Evolutionary conservation across 768 basidiomycete genomes (phyloP).

Genomic region (Lentinus tigrinus): DNA sequence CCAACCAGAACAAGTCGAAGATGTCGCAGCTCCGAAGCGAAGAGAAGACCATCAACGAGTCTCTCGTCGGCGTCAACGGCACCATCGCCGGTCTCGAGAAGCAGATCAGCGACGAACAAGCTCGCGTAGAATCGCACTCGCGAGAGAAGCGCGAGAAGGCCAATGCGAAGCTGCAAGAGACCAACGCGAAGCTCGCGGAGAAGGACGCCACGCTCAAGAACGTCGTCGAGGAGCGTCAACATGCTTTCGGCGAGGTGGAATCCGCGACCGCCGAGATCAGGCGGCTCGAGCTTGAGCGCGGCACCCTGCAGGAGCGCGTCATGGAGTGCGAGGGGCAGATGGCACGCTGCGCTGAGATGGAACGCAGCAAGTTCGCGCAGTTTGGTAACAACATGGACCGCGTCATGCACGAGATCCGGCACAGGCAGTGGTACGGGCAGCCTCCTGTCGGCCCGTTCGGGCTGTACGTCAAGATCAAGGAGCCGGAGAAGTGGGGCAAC

Average conservation of each 20-base stretch:
- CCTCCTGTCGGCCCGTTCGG: slow-evolving; percentile 81
- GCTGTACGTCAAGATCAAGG: slow-evolving; percentile 68
- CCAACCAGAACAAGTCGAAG: slow-evolving; percentile 45
- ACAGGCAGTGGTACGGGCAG: slow-evolving; percentile 61
- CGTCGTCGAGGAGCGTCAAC: slow-evolving; percentile 1
- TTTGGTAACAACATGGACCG: slow-evolving; percentile 63
- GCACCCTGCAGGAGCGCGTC: slow-evolving; percentile 40
- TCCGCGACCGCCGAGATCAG: background rate
- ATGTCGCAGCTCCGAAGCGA: slow-evolving; percentile 51
- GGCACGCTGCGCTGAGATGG: slow-evolving; percentile 44
- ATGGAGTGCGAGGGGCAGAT: slow-evolving; percentile 50
- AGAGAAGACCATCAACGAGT: slow-evolving; percentile 47
- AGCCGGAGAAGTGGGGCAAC: slow-evolving; percentile 59
- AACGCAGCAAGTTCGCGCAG: slow-evolving; percentile 56
- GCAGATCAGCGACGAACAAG: slow-evolving; percentile 53
- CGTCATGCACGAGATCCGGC: slow-evolving; percentile 53
- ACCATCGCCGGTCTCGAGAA: slow-evolving; percentile 37
- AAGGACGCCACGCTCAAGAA: background rate
- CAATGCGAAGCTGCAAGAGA: slow-evolving; percentile 48
- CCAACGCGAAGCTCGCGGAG: slow-evolving; percentile 37
- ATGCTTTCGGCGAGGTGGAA: background rate
- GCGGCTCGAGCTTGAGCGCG: slow-evolving; percentile 26
- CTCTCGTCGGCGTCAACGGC: slow-evolving; percentile 33
- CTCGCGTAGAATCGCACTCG: slow-evolving; percentile 52
- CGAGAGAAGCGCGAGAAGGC: slow-evolving; percentile 63